Evolutionary conservation across 2,329 filamentous ascomycete genomes (phyloP).

Genomic region (Endothia cerciana): DNA sequence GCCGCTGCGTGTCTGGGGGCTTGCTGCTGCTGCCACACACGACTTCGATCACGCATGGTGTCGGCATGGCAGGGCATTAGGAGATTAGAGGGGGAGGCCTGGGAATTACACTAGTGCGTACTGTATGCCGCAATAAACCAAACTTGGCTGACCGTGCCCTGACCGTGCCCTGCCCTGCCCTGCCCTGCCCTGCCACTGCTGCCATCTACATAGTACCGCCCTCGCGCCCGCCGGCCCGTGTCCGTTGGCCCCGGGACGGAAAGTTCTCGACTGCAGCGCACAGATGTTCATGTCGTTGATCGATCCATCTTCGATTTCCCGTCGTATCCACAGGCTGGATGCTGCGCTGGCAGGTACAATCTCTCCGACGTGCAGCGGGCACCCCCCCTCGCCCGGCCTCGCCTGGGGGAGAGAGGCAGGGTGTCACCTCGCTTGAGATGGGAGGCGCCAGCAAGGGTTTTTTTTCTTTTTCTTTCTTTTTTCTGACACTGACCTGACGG

Average conservation of each 20-base stretch:
- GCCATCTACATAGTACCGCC: too few relatives aligned
- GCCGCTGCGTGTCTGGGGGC: neutral
- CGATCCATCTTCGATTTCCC: constrained; percentile 6
- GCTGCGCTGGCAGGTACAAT: constrained; percentile 9
- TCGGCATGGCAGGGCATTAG: neutral
- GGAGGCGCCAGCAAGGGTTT: too few relatives aligned
- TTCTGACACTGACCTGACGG: too few relatives aligned
- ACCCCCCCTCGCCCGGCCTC: constrained; percentile 1
- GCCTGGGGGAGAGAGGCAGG: neutral
- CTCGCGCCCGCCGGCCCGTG: too few relatives aligned
- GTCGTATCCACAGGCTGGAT: neutral
- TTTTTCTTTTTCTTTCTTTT: too few relatives aligned
- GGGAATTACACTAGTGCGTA: too few relatives aligned
- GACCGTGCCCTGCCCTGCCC: neutral
- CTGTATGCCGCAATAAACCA: too few relatives aligned
- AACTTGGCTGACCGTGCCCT: too few relatives aligned
- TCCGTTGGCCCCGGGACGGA: neutral
- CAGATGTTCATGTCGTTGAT: constrained; percentile 13
- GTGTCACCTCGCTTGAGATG: too few relatives aligned
- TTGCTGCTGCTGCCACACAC: neutral
- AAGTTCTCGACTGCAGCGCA: constrained; percentile 10
- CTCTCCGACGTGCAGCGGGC: constrained; percentile 11
- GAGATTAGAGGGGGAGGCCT: neutral
- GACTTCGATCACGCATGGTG: neutral
- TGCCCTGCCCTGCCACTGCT: too few relatives aligned